phyloP scores from a whole-genome alignment of 495 filamentous ascomycete genomes.

The Hyaloscypha finlandica region DNA sequence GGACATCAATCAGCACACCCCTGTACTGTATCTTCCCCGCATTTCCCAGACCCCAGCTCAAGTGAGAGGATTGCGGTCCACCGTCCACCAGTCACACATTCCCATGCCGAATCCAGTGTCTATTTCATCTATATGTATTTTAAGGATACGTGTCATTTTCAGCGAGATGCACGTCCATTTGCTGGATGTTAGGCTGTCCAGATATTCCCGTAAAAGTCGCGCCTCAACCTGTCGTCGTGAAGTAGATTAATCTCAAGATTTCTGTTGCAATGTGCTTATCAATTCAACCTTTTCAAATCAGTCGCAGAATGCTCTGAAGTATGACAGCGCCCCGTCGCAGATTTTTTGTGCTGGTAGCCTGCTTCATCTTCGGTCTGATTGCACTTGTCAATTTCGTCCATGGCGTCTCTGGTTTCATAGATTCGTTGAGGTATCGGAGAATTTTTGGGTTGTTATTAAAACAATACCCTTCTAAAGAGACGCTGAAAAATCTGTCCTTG shows the following conservation, averaged over 20 bases:
- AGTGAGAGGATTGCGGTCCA: no score
- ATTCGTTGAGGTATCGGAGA: not conserved
- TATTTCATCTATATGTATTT: not conserved
- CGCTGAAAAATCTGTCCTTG: constrained; percentile 39
- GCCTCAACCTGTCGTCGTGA: not conserved
- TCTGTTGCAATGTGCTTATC: not conserved
- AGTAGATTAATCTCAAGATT: not conserved
- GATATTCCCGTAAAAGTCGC: no score
- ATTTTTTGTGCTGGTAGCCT: not conserved
- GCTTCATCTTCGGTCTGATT: not conserved
- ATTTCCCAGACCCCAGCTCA: no score
- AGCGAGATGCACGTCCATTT: constrained; percentile 6
- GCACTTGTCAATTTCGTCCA: constrained; percentile 6
- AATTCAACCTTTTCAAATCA: not conserved
- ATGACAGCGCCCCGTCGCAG: constrained; percentile 10
- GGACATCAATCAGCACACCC: no score
- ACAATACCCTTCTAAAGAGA: not conserved
- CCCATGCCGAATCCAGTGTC: not conserved
- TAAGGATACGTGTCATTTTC: constrained; percentile 9
- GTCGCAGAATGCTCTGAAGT: not conserved
- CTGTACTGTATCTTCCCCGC: no score
- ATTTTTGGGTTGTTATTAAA: not conserved
- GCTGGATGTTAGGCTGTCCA: constrained; percentile 12
- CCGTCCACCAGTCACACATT: no score
- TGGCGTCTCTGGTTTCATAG: not conserved